Percentiles rank a stretch among this genome's conserved stretches.
Conservation (phyloP, 2,329 filamentous ascomycete species). For the Scortechinia acanthostroma region DNA sequence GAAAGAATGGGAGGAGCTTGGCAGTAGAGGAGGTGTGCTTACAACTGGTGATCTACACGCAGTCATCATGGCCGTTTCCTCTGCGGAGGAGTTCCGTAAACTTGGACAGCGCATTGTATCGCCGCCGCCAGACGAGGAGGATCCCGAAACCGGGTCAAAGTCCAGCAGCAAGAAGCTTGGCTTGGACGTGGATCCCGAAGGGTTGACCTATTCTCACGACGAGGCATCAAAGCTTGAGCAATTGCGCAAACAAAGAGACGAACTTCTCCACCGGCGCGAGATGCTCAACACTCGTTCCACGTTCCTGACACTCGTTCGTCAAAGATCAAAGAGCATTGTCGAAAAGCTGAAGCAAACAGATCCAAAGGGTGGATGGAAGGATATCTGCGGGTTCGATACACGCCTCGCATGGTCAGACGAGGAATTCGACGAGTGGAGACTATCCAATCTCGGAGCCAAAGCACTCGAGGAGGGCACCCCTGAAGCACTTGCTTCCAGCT, state of each 20-base stretch:
- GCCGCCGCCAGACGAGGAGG: slow-evolving; percentile 12
- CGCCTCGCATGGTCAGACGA: slow-evolving; percentile 35
- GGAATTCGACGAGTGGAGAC: slow-evolving; percentile 35
- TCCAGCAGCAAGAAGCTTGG: slow-evolving; percentile 5
- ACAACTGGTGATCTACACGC: slow-evolving; percentile 29
- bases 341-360: slow-evolving; percentile 31
- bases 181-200: slow-evolving; percentile 14
- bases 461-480: slow-evolving; percentile 25
- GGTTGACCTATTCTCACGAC: slow-evolving; percentile 21
- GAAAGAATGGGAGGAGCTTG: slow-evolving; percentile 17
- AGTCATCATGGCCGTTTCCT: slow-evolving; percentile 21
- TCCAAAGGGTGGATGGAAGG: slow-evolving; percentile 31
- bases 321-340: slow-evolving; percentile 26
- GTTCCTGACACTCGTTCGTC: slow-evolving; percentile 29
- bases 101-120: slow-evolving; percentile 26
- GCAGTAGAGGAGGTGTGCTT: slow-evolving; percentile 29
- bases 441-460: slow-evolving; percentile 22
- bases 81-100: slow-evolving; percentile 27
- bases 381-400: slow-evolving; percentile 36
- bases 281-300: slow-evolving; percentile 28
- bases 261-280: slow-evolving; percentile 21
- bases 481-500: slow-evolving; percentile 16
- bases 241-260: slow-evolving; percentile 19
- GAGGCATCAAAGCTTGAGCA: slow-evolving; percentile 26
- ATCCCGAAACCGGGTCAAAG: slow-evolving; percentile 8